Evolutionary conservation across 2,329 filamentous ascomycete genomes (phyloP), one percentile per base, ranked within the genome.

Genomic region (Biscogniauxia sp.): DNA sequence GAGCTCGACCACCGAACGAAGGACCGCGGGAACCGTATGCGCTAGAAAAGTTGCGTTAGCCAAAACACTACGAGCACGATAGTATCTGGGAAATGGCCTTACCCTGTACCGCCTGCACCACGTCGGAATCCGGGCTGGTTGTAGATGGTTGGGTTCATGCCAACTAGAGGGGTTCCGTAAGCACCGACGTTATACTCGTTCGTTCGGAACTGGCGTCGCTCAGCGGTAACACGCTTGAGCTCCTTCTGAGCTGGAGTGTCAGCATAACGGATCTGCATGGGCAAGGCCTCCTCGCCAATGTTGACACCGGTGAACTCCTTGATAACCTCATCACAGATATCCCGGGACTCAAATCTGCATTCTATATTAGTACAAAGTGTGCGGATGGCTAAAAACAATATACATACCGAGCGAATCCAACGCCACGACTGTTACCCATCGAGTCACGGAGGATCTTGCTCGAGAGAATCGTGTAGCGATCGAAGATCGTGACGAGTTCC

Each of bases 241-340:
- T 95, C 88, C 81, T 99, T 99, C 77, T 99, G 95, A 64, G 94
- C 91, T 58, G 95, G 92, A 45, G 95, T 99, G 73, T 99, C 95
- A 64, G 96, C 94, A 75, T 96, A 99, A 66, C 95, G 93, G 68
- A 99, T 93, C 78, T 97, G 93, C 78, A 95, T 86, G 65, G 93
- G 88, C 66, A 95, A 86, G 26, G 89, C 87, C 70, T 96, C 92
- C 37, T 90, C 87, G 50, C 91, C 91, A 66, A 91, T 84, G 28
- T 85, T 80, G 68, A 88, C 81, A 66, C 95, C 94, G 77, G 96
- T 93, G 78, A 91, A 99, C 65, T 90, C 88, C 69, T 84, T 82
- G 76, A 99, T 92, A 68, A 99, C 88, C 67, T 93, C 87, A 69
- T 98, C 93, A 68, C 95, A 98, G 68, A 96, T 83, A 0, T 96